A percentile compares a stretch with the other conserved stretches of the same genome.
Conservation (phyloP, 2,329 filamentous ascomycete genomes). For the Fusarium cyanostomum region DNA sequence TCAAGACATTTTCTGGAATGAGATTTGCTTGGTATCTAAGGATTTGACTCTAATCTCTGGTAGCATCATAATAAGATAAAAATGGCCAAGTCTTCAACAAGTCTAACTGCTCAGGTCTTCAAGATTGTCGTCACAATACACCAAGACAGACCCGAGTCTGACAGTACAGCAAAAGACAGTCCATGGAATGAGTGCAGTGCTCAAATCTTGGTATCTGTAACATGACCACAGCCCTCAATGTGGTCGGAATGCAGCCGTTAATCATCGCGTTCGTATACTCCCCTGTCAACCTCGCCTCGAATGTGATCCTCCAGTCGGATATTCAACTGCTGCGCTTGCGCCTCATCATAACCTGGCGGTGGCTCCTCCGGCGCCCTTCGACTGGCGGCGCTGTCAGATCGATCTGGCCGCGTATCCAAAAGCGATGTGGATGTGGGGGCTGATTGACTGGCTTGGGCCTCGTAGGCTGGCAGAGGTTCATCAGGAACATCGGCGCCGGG, state of each 20-base stretch:
- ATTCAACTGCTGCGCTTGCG: slow-evolving; percentile 75
- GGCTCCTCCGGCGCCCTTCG: slow-evolving; percentile 72
- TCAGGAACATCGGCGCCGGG: slow-evolving; percentile 73
- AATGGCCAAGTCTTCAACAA: background rate
- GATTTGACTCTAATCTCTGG: background rate
- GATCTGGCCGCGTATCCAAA: slow-evolving; percentile 41
- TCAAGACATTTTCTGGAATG: background rate
- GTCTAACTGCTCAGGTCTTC: slow-evolving; percentile 19
- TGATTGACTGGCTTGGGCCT: slow-evolving; percentile 59
- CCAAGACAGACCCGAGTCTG: background rate
- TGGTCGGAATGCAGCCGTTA: slow-evolving; percentile 36
- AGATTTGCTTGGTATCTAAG: background rate
- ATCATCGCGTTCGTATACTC: slow-evolving; percentile 46
- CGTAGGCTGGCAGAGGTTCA: slow-evolving; percentile 90
- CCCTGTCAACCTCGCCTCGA: slow-evolving; percentile 75
- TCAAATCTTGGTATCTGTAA: slow-evolving; percentile 37
- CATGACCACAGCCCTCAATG: slow-evolving; percentile 30
- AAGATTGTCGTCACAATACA: slow-evolving; percentile 14
- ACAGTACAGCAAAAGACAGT: slow-evolving; percentile 24
- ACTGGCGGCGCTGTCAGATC: slow-evolving; percentile 51
- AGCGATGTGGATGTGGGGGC: slow-evolving; percentile 40
- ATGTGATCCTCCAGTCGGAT: slow-evolving; percentile 74
- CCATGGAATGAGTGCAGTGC: slow-evolving; percentile 33
- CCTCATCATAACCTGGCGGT: slow-evolving; percentile 91
- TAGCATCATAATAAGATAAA: background rate